Evolutionary conservation across 129 eudicot genomes (phyloP).

Genomic region (Tagetes erecta): DNA sequence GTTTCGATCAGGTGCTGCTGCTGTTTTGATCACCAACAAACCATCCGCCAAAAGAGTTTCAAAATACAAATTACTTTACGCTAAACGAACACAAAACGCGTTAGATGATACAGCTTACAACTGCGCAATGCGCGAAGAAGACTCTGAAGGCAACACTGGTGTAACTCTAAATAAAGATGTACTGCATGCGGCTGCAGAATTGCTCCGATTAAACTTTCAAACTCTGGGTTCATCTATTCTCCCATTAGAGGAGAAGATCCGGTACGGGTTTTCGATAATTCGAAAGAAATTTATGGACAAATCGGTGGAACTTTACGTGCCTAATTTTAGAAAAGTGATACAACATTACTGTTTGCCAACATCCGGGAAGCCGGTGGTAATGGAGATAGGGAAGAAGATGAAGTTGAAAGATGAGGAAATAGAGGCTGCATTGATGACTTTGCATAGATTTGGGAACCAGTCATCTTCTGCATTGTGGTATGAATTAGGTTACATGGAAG

Average conservation of each 20-base stretch:
- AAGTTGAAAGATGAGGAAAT: slow-evolving; percentile 62
- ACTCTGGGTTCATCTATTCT: slow-evolving; percentile 47
- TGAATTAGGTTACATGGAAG: slow-evolving; percentile 71
- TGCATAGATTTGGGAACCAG: slow-evolving; percentile 79
- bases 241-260: slow-evolving; percentile 51
- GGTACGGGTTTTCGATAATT: slow-evolving; percentile 37
- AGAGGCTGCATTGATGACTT: slow-evolving; percentile 70
- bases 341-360: slow-evolving; percentile 72
- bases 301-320: slow-evolving; percentile 52
- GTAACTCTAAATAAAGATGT: slow-evolving; percentile 50
- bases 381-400: slow-evolving; percentile 58
- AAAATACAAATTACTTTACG: slow-evolving; percentile 47
- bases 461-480: slow-evolving; percentile 84
- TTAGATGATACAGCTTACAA: slow-evolving; percentile 56
- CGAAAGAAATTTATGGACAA: slow-evolving; percentile 40
- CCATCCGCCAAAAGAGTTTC: slow-evolving; percentile 29
- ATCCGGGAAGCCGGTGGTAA: slow-evolving; percentile 49
- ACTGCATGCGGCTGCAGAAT: slow-evolving; percentile 53
- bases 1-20: slow-evolving; percentile 78
- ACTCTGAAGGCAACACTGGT: slow-evolving; percentile 51
- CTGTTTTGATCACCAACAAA: slow-evolving; percentile 51
- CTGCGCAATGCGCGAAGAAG: slow-evolving; percentile 72
- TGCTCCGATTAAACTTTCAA: slow-evolving; percentile 42
- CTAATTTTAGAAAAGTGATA: slow-evolving; percentile 50
- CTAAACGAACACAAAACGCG: slow-evolving; percentile 57